phyloP scores from a whole-genome alignment of 805 yeast species.

The Wickerhamomyces kurtzmanii region DNA sequence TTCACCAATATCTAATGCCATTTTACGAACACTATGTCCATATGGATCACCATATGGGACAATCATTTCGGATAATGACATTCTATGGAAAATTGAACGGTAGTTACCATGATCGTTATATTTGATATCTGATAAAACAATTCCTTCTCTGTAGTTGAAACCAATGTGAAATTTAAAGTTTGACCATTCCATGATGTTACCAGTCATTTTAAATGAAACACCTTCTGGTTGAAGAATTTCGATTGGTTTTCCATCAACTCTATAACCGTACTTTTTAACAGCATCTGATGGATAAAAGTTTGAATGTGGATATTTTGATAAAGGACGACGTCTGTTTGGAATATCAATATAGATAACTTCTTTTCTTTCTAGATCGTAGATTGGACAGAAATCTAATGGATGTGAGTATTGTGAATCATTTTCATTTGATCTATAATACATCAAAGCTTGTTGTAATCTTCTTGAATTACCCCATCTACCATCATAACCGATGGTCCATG shows the following conservation, averaged over 20 bases:
- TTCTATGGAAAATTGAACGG: constrained; percentile 69
- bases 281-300: constrained; percentile 61
- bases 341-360: constrained; percentile 69
- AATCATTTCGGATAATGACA: constrained; percentile 74
- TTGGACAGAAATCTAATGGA: constrained; percentile 78
- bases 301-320: constrained; percentile 58
- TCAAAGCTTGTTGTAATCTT: constrained; percentile 72
- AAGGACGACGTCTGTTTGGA: constrained; percentile 65
- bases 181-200: constrained; percentile 66
- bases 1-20: constrained; percentile 81
- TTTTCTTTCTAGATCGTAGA: constrained; percentile 61
- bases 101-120: constrained; percentile 70
- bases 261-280: constrained; percentile 52
- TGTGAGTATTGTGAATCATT: constrained; percentile 62
- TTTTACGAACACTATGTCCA: constrained; percentile 77
- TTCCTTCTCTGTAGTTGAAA: constrained; percentile 80
- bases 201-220: constrained; percentile 64
- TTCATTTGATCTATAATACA: constrained; percentile 67
- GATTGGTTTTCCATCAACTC: constrained; percentile 58
- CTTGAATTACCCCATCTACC: constrained; percentile 71
- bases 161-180: constrained; percentile 74
- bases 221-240: constrained; percentile 75
- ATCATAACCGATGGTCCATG: constrained; percentile 65
- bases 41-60: constrained; percentile 79
- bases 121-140: constrained; percentile 62